A percentile compares a stretch with the other conserved stretches of the same genome.
phyloP scores from a whole-genome alignment of 225 moss, liverwort and hornwort species.

The Pseudoscleropodium purum region DNA sequence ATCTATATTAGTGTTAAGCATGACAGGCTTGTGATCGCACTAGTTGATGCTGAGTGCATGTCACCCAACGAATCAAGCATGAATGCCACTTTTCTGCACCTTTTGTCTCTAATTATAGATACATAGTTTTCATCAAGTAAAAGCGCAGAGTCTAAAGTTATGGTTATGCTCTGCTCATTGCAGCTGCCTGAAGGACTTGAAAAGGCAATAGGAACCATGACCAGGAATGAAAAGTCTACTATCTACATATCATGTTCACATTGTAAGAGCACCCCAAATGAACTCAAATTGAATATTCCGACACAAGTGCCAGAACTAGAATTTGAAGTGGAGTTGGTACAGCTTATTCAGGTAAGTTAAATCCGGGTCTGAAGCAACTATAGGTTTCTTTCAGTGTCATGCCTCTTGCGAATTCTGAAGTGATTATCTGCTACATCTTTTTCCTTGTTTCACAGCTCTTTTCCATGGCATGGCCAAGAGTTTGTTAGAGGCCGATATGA shows the following conservation, averaged over 20 bases:
- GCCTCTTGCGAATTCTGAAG: not conserved
- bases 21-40: not conserved
- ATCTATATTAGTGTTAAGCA: not conserved
- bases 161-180: not conserved
- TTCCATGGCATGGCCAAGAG: not conserved
- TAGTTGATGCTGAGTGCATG: not conserved
- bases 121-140: not conserved
- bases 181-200: constrained; percentile 94
- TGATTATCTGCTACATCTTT: not conserved
- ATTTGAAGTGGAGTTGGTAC: constrained; percentile 91
- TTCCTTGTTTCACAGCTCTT: not conserved
- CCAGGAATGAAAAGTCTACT: constrained; percentile 66
- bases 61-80: not conserved
- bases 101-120: not conserved
- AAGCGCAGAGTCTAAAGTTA: not conserved
- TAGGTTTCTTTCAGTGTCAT: not conserved
- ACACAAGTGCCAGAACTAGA: constrained; percentile 53
- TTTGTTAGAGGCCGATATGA: not conserved
- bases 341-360: constrained; percentile 66
- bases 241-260: constrained; percentile 60
- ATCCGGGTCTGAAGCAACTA: not conserved
- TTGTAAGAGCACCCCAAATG: constrained; percentile 38
- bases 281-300: constrained; percentile 64
- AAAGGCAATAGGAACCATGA: constrained; percentile 84
- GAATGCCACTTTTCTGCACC: not conserved